Base-by-base conservation (phyloP, 2,329 filamentous ascomycete genomes). In the Arthroderma uncinatum region DNA sequence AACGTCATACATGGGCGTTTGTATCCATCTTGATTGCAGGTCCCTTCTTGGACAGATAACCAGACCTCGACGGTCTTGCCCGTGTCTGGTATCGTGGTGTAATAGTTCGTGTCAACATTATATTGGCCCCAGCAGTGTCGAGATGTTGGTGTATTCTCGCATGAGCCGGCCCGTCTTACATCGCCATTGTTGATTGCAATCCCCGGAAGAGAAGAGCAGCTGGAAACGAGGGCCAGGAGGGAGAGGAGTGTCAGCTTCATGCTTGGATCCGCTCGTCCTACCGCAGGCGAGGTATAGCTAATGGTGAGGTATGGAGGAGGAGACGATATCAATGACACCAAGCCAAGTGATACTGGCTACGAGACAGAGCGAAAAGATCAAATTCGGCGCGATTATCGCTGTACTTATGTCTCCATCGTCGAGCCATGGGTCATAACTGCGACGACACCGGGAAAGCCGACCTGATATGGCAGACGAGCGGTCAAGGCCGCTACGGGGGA, bases 1-100 rank as follows among this genome's bases (percentile, higher is more conserved):
- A 70, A 42, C 5, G 19, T 53, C n/a, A 58, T 25, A n/a, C 28
- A 30, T n/a, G 28, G 30, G 2, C 52, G 28, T 16, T 14, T 12
- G 12, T 54, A 54, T 36, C 52, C 52, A 54, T 54, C 52, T 8
- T 30, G 52, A n/a, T 42, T 42, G 8, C 25, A 52, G 8, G 19
- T 30, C 1, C 25, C 47, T 14, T 52, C 25, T n/a, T 52, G 4
- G 12, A 30, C 33, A 3, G 33, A 36, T 28, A 36, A 8, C 47
- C 25, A 52, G 12, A 52, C 47, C 23, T 52, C 47, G 23, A 52
- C 47, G 7, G 33, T 30, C 23, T 52, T 52, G 12, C 47, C 47
- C 6, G 47, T 16, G 10, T 30, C 25, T 9, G 47, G 25, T 28
- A 30, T 30, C 47, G 33, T 30, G 16, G 25, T 36, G 16, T 30